phyloP scores from a whole-genome alignment of 108 stramenopile genomes.

The Schizochytrium sp. region DNA sequence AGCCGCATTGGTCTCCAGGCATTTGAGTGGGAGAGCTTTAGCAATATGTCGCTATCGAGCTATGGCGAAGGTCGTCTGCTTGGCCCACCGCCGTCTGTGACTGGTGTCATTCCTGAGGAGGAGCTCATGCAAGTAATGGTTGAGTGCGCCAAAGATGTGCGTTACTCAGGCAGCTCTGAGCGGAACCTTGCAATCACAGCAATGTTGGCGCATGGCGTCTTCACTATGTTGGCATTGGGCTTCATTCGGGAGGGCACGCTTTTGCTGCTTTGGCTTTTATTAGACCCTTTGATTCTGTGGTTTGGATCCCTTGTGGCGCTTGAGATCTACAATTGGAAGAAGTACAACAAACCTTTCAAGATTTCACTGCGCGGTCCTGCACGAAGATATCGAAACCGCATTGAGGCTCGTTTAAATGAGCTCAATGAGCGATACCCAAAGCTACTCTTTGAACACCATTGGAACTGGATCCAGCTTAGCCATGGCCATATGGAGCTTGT shows the following conservation, averaged over 20 bases:
- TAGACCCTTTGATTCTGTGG: neutral
- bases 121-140: constrained; percentile 9
- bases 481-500: constrained; percentile 1
- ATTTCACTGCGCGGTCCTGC: neutral
- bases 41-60: neutral
- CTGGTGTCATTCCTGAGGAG: neutral
- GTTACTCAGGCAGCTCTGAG: neutral
- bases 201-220: neutral
- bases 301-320: neutral
- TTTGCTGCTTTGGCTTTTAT: neutral
- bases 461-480: constrained; percentile 47
- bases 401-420: neutral
- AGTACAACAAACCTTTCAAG: neutral
- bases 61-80: neutral
- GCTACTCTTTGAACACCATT: constrained; percentile 1
- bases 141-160: neutral
- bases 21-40: neutral
- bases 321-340: constrained; percentile 40
- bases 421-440: neutral
- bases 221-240: neutral
- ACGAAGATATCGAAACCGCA: neutral
- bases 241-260: neutral
- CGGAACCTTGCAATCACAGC: neutral
- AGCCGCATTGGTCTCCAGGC: neutral
- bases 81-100: neutral